phyloP scores from a whole-genome alignment of 2,329 filamentous ascomycete genomes.

The Sporothrix schenckii region DNA sequence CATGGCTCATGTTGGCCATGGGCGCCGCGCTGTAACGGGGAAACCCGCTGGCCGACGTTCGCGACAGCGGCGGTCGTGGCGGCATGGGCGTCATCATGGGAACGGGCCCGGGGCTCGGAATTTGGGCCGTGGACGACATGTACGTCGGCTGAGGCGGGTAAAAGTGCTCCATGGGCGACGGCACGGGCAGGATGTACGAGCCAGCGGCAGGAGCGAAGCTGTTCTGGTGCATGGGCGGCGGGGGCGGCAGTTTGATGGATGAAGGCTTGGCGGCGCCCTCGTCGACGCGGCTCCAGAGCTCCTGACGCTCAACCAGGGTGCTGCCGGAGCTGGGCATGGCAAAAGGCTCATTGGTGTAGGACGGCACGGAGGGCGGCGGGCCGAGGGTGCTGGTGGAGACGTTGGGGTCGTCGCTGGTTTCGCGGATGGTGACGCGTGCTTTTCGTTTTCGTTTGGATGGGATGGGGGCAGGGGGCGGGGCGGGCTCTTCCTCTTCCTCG shows the following conservation, averaged over 20 bases:
- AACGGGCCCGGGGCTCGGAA: not conserved
- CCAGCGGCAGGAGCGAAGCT: not conserved
- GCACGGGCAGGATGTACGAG: not conserved
- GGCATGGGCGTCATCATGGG: not conserved
- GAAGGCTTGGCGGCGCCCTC: conserved; percentile 17
- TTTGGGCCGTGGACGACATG: not conserved
- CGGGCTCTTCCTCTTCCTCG: not conserved
- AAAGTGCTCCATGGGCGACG: not conserved
- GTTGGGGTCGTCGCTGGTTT: conserved; percentile 5
- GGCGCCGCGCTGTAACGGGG: conserved; percentile 8
- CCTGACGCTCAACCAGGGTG: conserved; percentile 26
- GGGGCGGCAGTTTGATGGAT: conserved; percentile 8
- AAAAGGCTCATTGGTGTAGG: not conserved
- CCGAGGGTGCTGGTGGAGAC: conserved; percentile 14
- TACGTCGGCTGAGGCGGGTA: conserved; percentile 18
- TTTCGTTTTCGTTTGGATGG: conserved; percentile 20
- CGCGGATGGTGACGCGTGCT: conserved; percentile 7
- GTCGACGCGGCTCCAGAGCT: conserved; percentile 30
- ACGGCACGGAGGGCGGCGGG: conserved; percentile 8
- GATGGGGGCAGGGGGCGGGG: not conserved
- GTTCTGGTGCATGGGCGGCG: not conserved
- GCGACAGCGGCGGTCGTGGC: conserved; percentile 3
- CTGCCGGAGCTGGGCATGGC: conserved; percentile 15
- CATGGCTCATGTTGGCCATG: not conserved
- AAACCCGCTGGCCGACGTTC: not conserved